Evolutionary conservation across 2,329 filamentous ascomycete species (phyloP).

Genomic region (Coniochaeta pulveracea): DNA sequence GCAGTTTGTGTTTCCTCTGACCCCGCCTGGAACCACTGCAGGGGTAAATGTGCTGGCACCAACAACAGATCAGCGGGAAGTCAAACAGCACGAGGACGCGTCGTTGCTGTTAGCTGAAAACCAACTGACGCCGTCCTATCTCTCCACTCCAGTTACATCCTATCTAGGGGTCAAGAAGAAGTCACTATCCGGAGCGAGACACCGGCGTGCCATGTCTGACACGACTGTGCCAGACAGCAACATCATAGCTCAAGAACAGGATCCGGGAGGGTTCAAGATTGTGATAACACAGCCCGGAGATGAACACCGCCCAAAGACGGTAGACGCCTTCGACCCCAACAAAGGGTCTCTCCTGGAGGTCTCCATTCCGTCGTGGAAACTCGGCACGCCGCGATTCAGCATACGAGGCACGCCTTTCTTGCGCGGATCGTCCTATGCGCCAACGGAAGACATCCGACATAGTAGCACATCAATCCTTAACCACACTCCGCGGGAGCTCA

Average conservation of each 20-base stretch:
- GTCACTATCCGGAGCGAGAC: conserved; percentile 23
- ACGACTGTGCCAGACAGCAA: conserved; percentile 61
- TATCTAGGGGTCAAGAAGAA: conserved; percentile 18
- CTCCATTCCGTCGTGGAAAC: conserved; percentile 70
- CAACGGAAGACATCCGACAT: conserved; percentile 59
- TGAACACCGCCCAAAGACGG: conserved; percentile 48
- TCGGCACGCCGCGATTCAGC: conserved; percentile 76
- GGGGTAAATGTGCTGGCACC: conserved; percentile 35
- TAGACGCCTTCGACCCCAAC: conserved; percentile 39
- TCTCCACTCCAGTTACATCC: conserved; percentile 23
- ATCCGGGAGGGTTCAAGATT: conserved; percentile 64
- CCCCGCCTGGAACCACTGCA: conserved; percentile 48
- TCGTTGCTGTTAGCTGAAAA: conserved; percentile 20
- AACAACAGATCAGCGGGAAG: conserved; percentile 17
- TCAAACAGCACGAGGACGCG: conserved; percentile 13
- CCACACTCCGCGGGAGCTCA: conserved; percentile 22
- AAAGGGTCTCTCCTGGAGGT: conserved; percentile 53
- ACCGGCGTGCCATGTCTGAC: conserved; percentile 61
- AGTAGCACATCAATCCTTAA: conserved; percentile 43
- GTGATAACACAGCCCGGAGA: conserved; percentile 64
- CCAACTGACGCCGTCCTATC: conserved; percentile 32
- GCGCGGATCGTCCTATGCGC: conserved; percentile 69
- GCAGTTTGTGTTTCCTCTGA: conserved; percentile 47
- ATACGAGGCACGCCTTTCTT: conserved; percentile 64
- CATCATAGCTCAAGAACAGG: conserved; percentile 37